Percentiles rank a stretch among this genome's conserved stretches.
phyloP scores from a whole-genome alignment of 2,329 filamentous ascomycete genomes.

The Madurella fahalii region DNA sequence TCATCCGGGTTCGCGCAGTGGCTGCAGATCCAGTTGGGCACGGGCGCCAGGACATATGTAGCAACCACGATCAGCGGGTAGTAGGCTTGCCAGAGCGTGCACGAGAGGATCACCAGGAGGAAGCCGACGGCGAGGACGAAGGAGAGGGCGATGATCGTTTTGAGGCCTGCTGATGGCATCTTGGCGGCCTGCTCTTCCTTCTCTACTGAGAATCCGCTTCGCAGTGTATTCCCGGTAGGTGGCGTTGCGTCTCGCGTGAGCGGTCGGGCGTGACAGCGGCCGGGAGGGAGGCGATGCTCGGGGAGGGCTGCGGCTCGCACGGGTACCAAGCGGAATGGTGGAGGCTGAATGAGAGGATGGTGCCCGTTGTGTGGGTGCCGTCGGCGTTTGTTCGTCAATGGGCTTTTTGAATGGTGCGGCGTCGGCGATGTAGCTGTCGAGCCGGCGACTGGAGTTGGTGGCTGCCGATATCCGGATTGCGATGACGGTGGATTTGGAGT shows the following conservation, averaged over 20 bases:
- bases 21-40: conserved; percentile 94
- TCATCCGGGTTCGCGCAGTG: conserved; percentile 90
- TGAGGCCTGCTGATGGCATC: conserved; percentile 80
- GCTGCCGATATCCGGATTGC: background rate
- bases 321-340: background rate
- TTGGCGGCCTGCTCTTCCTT: conserved; percentile 28
- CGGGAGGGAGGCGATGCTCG: background rate
- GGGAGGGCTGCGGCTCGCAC: background rate
- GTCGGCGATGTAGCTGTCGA: background rate
- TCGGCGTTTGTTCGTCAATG: background rate
- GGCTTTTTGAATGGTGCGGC: background rate
- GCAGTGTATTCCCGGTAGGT: conserved; percentile 6
- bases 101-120: conserved; percentile 96
- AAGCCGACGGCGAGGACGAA: conserved; percentile 99
- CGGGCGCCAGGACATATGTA: conserved; percentile 87
- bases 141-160: conserved; percentile 97
- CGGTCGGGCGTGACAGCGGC: too few relatives aligned
- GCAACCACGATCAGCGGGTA: conserved; percentile 92
- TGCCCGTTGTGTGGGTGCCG: background rate
- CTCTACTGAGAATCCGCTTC: background rate
- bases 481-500: conserved; percentile 13
- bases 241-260: background rate
- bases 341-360: background rate
- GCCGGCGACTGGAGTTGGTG: background rate
- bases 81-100: conserved; percentile 91